phyloP scores from a whole-genome alignment of 2,329 filamentous ascomycete species.

The Myriosclerotinia scirpicola region DNA sequence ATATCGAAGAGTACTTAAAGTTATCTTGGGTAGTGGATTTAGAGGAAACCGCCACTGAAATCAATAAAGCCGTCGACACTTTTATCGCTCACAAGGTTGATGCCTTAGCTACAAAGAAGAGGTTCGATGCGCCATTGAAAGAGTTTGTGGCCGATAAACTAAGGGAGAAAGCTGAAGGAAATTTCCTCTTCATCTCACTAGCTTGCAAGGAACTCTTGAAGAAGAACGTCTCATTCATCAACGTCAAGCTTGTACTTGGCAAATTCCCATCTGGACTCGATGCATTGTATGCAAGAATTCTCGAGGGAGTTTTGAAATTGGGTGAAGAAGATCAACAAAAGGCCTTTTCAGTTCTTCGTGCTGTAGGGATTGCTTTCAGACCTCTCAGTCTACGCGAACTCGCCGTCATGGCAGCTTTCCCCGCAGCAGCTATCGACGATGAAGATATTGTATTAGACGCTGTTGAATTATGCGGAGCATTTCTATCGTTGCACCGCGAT shows the following conservation, averaged over 20 bases:
- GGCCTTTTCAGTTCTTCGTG: slow-evolving; percentile 22
- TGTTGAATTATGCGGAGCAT: slow-evolving; percentile 20
- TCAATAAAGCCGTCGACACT: slow-evolving; percentile 10
- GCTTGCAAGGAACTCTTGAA: slow-evolving; percentile 23
- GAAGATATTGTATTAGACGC: slow-evolving; percentile 19
- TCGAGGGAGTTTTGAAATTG: slow-evolving; percentile 18
- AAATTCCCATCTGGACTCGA: slow-evolving; percentile 21
- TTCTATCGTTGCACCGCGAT: slow-evolving; percentile 19
- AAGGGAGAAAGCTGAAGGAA: slow-evolving; percentile 15
- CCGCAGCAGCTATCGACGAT: slow-evolving; percentile 14
- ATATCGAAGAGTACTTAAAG: slow-evolving; percentile 21
- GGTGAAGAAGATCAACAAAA: slow-evolving; percentile 20
- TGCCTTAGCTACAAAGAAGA: slow-evolving; percentile 16
- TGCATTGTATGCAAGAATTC: slow-evolving; percentile 20
- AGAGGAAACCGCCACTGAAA: slow-evolving; percentile 12
- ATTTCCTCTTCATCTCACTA: slow-evolving; percentile 21
- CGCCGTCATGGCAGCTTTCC: slow-evolving; percentile 24
- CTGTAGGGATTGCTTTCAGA: slow-evolving; percentile 22
- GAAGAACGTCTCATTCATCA: slow-evolving; percentile 21
- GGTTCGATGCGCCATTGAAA: slow-evolving; percentile 21
- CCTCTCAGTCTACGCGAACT: slow-evolving; percentile 22
- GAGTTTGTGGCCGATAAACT: slow-evolving; percentile 21
- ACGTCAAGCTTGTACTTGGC: slow-evolving; percentile 20
- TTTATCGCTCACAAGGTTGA: slow-evolving; percentile 20
- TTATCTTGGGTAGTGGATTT: slow-evolving; percentile 19